These are phyloP conservation scores for Lumnitzera racemosa DNA, from an alignment of 345 rosid genomes.

Conservation along the genomic window DNA sequence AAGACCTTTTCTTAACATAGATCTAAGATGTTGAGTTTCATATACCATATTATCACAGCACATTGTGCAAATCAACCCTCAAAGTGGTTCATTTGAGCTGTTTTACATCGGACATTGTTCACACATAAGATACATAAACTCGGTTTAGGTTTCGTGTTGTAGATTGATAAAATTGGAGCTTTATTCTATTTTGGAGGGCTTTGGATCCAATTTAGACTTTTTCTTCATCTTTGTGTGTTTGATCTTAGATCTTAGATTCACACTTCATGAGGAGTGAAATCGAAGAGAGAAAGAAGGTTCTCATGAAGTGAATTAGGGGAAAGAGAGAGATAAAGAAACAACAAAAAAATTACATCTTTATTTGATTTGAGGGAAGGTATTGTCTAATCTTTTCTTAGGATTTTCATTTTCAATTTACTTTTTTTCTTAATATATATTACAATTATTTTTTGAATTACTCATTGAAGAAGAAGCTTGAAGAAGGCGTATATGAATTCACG, in stretches of 20 bases:
- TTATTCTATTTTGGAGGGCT: constrained; percentile 10
- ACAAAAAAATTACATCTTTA: too few species aligned
- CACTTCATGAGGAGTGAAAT: constrained; percentile 57
- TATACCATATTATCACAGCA: constrained; percentile 84
- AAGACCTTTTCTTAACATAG: constrained; percentile 19
- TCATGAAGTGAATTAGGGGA: background rate
- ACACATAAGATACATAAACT: constrained; percentile 59
- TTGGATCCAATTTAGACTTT: constrained; percentile 4
- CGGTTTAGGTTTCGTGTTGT: constrained; percentile 11
- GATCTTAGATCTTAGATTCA: constrained; percentile 6
- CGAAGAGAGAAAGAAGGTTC: constrained; percentile 4
- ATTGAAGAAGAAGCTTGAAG: too few species aligned
- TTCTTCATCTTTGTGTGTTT: constrained; percentile 33
- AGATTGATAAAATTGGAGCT: too few species aligned
- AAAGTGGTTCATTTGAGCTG: constrained; percentile 80
- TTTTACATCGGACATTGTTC: constrained; percentile 70
- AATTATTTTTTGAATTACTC: too few species aligned
- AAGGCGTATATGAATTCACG: too few species aligned
- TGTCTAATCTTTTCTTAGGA: too few species aligned
- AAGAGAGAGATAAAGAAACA: constrained; percentile 1
- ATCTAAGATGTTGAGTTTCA: constrained; percentile 66
- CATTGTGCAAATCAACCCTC: constrained; percentile 95
- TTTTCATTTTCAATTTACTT: too few species aligned
- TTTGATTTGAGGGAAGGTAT: too few species aligned
- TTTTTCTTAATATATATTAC: too few species aligned